Evolutionary conservation across 23 red algal genomes (phyloP).

Genomic region (Chondrus crispus): DNA sequence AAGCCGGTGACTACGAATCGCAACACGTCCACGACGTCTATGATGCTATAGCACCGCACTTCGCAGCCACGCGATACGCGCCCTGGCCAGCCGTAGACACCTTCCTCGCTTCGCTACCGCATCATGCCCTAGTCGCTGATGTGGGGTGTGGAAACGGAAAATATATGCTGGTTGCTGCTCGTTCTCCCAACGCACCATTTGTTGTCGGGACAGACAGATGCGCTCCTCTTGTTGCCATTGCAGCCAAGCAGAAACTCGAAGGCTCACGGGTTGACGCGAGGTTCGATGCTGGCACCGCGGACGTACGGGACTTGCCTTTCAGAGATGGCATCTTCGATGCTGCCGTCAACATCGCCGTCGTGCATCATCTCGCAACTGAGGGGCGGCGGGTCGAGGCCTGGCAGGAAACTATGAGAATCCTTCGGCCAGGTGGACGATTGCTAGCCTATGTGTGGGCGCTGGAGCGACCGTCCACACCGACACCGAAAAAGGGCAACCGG

Average conservation of each 20-base stretch:
- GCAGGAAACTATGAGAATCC: constrained; percentile 53
- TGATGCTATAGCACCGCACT: constrained; percentile 86
- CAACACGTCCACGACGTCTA: constrained; percentile 80
- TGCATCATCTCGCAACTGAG: constrained; percentile 81
- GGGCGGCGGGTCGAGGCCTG: constrained; percentile 58
- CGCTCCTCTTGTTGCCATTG: neutral
- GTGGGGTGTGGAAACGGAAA: constrained; percentile 96
- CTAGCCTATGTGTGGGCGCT: constrained; percentile 90
- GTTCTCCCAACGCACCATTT: neutral
- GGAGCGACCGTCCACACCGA: constrained; percentile 22
- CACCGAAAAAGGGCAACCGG: neutral
- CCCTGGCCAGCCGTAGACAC: constrained; percentile 77
- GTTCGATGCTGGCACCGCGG: constrained; percentile 38
- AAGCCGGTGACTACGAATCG: constrained; percentile 44
- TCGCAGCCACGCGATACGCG: constrained; percentile 78
- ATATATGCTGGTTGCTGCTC: constrained; percentile 19
- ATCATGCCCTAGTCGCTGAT: constrained; percentile 48
- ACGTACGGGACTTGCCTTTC: constrained; percentile 61
- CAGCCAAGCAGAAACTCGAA: neutral
- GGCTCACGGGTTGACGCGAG: neutral
- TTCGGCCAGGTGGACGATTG: constrained; percentile 37
- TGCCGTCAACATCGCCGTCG: constrained; percentile 85
- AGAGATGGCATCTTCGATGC: constrained; percentile 48
- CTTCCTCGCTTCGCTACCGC: constrained; percentile 59
- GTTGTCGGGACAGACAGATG: constrained; percentile 23